Evolutionary conservation across 1,284 basidiomycete species (phyloP).

Genomic region (Meira miltonrushii): DNA sequence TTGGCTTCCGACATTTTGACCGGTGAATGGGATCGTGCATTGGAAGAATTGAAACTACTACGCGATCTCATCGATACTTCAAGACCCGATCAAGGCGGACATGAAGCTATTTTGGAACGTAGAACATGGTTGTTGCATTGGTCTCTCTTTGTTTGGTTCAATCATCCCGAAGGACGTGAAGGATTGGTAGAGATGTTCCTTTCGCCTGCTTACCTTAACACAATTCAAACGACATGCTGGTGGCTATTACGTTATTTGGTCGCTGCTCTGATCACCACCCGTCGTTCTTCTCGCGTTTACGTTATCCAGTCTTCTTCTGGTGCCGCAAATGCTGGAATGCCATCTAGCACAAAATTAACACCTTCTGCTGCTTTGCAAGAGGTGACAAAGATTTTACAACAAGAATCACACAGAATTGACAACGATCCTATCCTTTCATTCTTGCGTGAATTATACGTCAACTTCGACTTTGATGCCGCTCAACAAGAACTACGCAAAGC

Average conservation of each 20-base stretch:
- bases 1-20: constrained; percentile 91
- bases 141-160: constrained; percentile 98
- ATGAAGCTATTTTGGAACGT: constrained; percentile 74
- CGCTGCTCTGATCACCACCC: constrained; percentile 83
- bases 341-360: constrained; percentile 34
- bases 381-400: constrained; percentile 44
- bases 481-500: constrained; percentile 75
- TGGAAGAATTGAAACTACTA: constrained; percentile 87
- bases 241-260: constrained; percentile 94
- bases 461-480: constrained; percentile 85
- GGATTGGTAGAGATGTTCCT: constrained; percentile 94
- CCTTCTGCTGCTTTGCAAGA: constrained; percentile 48
- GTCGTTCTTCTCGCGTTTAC: constrained; percentile 58
- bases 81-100: constrained; percentile 29
- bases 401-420: constrained; percentile 63
- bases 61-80: constrained; percentile 77
- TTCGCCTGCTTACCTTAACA: constrained; percentile 91
- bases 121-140: constrained; percentile 96
- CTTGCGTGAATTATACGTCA: constrained; percentile 84
- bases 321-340: constrained; percentile 40
- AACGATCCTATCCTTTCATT: constrained; percentile 88
- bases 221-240: constrained; percentile 90
- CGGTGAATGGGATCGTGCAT: constrained; percentile 87
- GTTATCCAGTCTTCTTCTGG: constrained; percentile 34
- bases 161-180: constrained; percentile 85